These are phyloP conservation scores for Cornus florida DNA, from an alignment of 148 eudicot species.

Conservation along the genomic window DNA sequence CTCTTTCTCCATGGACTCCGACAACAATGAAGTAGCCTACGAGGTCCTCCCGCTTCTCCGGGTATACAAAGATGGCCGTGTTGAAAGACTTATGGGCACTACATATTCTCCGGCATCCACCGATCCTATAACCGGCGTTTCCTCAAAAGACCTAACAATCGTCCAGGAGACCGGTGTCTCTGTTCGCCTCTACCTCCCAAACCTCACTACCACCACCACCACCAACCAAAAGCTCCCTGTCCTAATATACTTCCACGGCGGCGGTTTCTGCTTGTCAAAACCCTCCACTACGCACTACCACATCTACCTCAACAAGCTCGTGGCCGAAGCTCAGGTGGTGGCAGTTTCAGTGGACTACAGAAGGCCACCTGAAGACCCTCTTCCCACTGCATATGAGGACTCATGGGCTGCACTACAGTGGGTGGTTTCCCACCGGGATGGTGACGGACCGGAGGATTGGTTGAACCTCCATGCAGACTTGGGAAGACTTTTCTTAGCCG, in stretches of 20 bases:
- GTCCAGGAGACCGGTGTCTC: constrained; percentile 19
- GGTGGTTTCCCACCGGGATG: constrained; percentile 26
- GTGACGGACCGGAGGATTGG: constrained; percentile 32
- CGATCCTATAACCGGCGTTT: constrained; percentile 31
- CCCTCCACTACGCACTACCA: constrained; percentile 21
- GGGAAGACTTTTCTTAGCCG: constrained; percentile 23
- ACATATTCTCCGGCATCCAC: constrained; percentile 15
- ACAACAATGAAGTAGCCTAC: constrained; percentile 12
- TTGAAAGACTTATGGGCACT: constrained; percentile 22
- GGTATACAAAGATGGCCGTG: constrained; percentile 35
- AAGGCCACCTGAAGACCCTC: constrained; percentile 34
- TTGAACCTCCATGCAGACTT: constrained; percentile 33
- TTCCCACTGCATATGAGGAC: constrained; percentile 37
- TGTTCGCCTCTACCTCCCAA: constrained; percentile 36
- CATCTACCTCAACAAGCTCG: constrained; percentile 24
- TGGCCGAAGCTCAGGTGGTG: constrained; percentile 19
- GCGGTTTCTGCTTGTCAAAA: constrained; percentile 28
- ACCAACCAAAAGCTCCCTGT: constrained; percentile 28
- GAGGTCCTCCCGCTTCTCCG: constrained; percentile 26
- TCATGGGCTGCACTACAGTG: constrained; percentile 39
- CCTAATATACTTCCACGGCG: constrained; percentile 39
- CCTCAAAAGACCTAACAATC: constrained; percentile 33
- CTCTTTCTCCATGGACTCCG: constrained; percentile 13
- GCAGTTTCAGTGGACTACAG: constrained; percentile 37
- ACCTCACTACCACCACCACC: background rate